Base-by-base conservation (phyloP, 176 grass and related monocot genomes). In the Tuctoria greenei region DNA sequence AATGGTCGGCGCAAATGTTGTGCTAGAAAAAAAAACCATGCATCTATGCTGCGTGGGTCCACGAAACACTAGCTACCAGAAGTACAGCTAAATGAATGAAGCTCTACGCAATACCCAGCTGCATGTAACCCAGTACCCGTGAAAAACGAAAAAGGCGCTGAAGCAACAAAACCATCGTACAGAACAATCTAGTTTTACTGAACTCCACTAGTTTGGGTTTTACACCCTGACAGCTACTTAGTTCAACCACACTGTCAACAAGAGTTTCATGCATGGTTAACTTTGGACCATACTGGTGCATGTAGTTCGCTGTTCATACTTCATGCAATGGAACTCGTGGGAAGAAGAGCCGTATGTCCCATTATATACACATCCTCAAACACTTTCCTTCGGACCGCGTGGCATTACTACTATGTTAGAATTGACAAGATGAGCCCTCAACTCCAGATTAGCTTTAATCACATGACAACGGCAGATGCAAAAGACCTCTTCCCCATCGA, bases 401-500 rank as follows among this genome's bases (percentile, higher is more conserved):
- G 47, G 5, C 47, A 51, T 51, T n/a, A 40, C 28, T 77, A 52
- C 28, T 77, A 52, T 40, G 61, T 66, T 52, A 75, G 50, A 17
- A 31, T 47, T 77, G 74, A 52, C 4, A 12, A 26, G 64, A 52
- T 52, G 8, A 52, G 36, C 61, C 64, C 31, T 52, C 13, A 40
- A 9, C 23, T 66, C 45, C 61, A 8, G 10, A 25, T 65, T 14
- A 54, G 8, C 20, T 50, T 77, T 27, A 39, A 72, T 61, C 69
- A 89, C 11, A 93, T 47, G 45, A 82, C 78, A 72, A 83, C 64
- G 4, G 95, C 88, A 36, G 91, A 91, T 4, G 89, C 59, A 39
- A 93, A 97, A 69, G 75, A 87, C 67, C 91, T 91, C 83, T 88
- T 89, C 81, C 88, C 88, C 44, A 97, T 69, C 38, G 91, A 79